Percentiles rank a stretch among this genome's conserved stretches.
These are phyloP conservation scores for Apiospora arundinis DNA, from an alignment of 2,329 filamentous ascomycete species.

Conservation along the genomic window DNA sequence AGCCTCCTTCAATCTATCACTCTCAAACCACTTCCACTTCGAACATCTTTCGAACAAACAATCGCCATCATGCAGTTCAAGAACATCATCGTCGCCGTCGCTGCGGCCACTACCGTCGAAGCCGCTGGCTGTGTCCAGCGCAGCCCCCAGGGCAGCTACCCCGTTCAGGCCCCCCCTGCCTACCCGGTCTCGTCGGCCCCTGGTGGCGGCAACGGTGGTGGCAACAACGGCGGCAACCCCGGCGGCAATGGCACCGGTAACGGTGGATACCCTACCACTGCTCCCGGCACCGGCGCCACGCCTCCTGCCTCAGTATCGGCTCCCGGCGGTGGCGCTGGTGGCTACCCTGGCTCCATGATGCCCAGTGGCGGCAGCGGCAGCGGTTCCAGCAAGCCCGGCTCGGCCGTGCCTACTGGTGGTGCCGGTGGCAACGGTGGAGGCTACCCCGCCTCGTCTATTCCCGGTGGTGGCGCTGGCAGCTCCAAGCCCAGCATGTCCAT, in stretches of 20 bases:
- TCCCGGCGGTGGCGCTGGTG: background rate
- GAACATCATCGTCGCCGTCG: background rate
- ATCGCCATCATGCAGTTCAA: conserved; percentile 5
- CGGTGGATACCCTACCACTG: background rate
- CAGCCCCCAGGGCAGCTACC: background rate
- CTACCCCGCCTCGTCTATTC: background rate
- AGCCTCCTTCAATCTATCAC: background rate
- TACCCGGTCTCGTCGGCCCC: background rate
- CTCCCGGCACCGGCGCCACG: background rate
- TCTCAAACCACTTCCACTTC: background rate
- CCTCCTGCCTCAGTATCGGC: background rate
- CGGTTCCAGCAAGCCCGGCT: background rate
- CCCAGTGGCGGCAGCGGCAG: background rate
- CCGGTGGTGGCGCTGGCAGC: background rate
- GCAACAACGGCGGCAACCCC: background rate
- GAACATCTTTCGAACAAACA: background rate
- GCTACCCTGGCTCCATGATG: background rate
- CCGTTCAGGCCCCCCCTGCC: background rate
- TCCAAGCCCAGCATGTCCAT: background rate
- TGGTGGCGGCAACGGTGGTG: background rate
- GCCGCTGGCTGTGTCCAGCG: background rate
- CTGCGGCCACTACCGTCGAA: background rate
- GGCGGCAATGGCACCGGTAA: background rate
- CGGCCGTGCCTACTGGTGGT: background rate
- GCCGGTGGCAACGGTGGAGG: background rate